A percentile compares a stretch with the other conserved stretches of the same genome.
These are phyloP conservation scores for Gardenia jasminoides DNA, from an alignment of 257 asterid species.

Conservation along the genomic window DNA sequence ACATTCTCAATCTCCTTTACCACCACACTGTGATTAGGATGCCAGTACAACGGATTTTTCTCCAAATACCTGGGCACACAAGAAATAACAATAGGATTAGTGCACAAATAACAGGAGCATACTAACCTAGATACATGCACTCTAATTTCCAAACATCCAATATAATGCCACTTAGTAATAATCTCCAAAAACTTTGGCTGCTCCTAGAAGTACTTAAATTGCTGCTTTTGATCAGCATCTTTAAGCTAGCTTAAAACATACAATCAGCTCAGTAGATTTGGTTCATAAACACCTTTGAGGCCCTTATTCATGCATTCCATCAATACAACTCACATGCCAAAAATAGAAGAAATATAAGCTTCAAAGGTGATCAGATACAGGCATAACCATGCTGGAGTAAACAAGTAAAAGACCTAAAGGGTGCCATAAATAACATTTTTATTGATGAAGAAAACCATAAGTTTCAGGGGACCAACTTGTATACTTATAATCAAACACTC, in stretches of 20 bases:
- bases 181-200: background rate
- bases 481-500: background rate
- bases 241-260: no score
- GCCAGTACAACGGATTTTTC: constrained; percentile 65
- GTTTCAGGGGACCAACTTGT: background rate
- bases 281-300: no score
- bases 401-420: background rate
- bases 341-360: background rate
- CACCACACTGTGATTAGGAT: constrained; percentile 78
- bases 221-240: no score
- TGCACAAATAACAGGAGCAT: background rate
- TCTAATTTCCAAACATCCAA: no score
- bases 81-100: background rate
- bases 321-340: background rate
- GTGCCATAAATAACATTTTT: background rate
- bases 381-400: no score
- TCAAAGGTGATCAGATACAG: background rate
- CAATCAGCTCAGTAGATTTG: no score
- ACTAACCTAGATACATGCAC: background rate
- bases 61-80: constrained; percentile 57
- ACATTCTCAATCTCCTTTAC: constrained; percentile 87
- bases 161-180: background rate
- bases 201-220: no score
- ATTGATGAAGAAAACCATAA: background rate
- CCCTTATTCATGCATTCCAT: background rate